Evolutionary conservation across 2,329 filamentous ascomycete genomes (phyloP).

Genomic region (Colletotrichum kahawae): DNA sequence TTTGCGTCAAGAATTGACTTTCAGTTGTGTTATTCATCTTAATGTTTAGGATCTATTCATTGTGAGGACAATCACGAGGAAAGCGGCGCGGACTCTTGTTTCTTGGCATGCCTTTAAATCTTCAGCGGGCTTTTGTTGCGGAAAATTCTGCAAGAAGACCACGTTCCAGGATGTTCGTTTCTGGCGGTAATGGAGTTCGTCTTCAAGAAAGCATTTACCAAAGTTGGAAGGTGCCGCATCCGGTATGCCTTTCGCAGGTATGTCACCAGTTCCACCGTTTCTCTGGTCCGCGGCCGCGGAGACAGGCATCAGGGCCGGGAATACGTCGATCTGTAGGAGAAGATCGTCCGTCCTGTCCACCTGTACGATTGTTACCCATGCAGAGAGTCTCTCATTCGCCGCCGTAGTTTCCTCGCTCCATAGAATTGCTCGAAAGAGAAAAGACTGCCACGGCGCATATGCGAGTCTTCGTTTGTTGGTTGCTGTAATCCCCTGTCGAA

Average conservation of each 20-base stretch:
- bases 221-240: background rate
- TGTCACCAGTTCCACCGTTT: background rate
- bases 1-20: background rate
- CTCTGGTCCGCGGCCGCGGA: background rate
- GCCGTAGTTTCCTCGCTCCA: background rate
- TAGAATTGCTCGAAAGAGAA: background rate
- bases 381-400: background rate
- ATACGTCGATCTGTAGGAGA: background rate
- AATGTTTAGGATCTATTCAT: rapidly evolving
- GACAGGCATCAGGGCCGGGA: background rate
- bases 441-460: background rate
- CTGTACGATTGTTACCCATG: background rate
- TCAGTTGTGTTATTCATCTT: background rate
- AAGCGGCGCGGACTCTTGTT: background rate
- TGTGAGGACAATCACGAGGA: background rate
- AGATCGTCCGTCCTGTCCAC: background rate
- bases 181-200: background rate
- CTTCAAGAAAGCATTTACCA: background rate
- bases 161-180: background rate
- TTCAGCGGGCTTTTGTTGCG: background rate
- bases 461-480: background rate
- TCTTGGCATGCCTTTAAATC: background rate
- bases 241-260: background rate
- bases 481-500: background rate
- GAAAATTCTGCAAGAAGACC: background rate